Conservation (phyloP, 2,329 filamentous ascomycete species). For the Monosporascus sp. region DNA sequence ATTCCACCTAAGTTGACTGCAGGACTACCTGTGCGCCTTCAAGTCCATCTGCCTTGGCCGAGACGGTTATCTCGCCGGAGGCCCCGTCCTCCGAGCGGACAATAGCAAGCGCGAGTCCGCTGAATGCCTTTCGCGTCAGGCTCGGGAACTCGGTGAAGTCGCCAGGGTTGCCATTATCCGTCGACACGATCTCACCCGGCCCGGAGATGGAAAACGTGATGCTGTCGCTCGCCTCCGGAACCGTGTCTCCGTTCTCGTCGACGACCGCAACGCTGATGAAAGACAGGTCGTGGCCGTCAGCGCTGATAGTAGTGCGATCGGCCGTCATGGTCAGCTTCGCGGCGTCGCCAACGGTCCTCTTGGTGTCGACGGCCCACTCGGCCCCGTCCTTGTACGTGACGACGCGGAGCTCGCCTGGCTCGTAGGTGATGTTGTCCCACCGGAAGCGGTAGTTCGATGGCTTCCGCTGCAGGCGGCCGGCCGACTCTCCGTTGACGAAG, state of each 20-base stretch:
- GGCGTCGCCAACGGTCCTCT: constrained; percentile 36
- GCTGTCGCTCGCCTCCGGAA: constrained; percentile 36
- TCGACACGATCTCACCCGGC: constrained; percentile 41
- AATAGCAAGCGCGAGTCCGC: constrained; percentile 36
- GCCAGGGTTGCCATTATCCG: constrained; percentile 46
- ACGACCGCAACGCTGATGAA: constrained; percentile 42
- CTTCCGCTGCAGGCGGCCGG: constrained; percentile 33
- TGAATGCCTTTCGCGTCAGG: constrained; percentile 33
- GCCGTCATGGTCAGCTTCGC: constrained; percentile 32
- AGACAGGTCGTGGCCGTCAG: constrained; percentile 40
- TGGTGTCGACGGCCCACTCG: constrained; percentile 39
- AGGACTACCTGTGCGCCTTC: constrained; percentile 7
- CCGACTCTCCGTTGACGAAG: constrained; percentile 45
- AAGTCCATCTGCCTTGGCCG: constrained; percentile 15
- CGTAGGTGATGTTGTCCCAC: constrained; percentile 46
- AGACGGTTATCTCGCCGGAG: constrained; percentile 19
- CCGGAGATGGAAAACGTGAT: constrained; percentile 40
- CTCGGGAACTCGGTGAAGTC: constrained; percentile 39
- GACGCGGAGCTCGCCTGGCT: constrained; percentile 41
- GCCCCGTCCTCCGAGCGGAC: constrained; percentile 25
- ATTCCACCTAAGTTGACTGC: background rate
- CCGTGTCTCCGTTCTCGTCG: constrained; percentile 37
- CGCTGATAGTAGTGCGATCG: constrained; percentile 33
- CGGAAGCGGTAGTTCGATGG: constrained; percentile 42
- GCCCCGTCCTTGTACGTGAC: constrained; percentile 42